Conservation (phyloP, 305 asterid genomes). For the Fraxinus xanthoxyloides region DNA sequence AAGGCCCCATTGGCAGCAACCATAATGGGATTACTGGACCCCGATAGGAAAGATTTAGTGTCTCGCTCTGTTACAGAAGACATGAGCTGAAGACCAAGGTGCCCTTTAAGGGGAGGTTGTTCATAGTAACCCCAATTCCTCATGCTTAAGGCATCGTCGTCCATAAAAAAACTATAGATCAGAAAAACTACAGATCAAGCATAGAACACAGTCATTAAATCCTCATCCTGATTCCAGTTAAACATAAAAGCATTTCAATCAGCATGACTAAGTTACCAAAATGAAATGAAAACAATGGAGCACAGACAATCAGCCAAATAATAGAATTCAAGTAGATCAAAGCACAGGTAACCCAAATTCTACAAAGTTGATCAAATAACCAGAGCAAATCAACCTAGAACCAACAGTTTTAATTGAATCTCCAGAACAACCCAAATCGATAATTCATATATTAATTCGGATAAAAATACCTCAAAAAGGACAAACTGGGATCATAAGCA, state of each 20-base stretch:
- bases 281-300: slow-evolving; percentile 12
- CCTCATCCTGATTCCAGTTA: slow-evolving; percentile 9
- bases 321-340: slow-evolving; percentile 9
- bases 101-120: slow-evolving; percentile 50
- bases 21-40: slow-evolving; percentile 56
- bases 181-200: slow-evolving; percentile 34
- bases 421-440: neutral
- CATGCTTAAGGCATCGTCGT: slow-evolving; percentile 76
- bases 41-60: slow-evolving; percentile 58
- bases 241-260: slow-evolving; percentile 12
- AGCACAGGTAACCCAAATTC: neutral
- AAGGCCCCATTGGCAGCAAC: slow-evolving; percentile 61
- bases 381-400: slow-evolving; percentile 7
- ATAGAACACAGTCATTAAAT: slow-evolving; percentile 30
- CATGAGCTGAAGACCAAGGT: slow-evolving; percentile 83
- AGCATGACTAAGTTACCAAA: neutral
- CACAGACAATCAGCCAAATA: neutral
- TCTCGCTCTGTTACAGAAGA: slow-evolving; percentile 66
- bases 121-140: slow-evolving; percentile 56
- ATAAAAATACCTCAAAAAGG: neutral
- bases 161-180: slow-evolving; percentile 49
- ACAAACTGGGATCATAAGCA: neutral
- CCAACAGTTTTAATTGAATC: slow-evolving; percentile 5
- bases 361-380: neutral
- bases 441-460: slow-evolving; percentile 16